These are phyloP conservation scores for Panellus pusillus DNA, from an alignment of 768 basidiomycete species.

Conservation along the genomic window DNA sequence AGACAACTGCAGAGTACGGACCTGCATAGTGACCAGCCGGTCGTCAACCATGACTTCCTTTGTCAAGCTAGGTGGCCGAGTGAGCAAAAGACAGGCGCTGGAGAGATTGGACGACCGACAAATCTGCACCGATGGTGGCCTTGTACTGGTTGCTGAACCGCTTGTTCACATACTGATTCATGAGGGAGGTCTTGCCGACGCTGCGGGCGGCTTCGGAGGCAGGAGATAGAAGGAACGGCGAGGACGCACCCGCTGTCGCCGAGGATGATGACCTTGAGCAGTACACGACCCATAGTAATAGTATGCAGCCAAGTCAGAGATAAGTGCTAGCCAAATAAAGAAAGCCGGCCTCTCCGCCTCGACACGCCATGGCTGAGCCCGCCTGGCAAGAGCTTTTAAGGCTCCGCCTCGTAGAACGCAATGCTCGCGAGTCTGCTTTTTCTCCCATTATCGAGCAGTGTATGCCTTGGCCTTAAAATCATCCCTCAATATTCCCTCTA, in stretches of 20 bases:
- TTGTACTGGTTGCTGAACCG: constrained; percentile 99
- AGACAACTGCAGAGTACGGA: constrained; percentile 31
- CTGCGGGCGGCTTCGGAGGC: constrained; percentile 38
- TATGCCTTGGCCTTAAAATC: constrained; percentile 40
- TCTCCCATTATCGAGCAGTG: constrained; percentile 91
- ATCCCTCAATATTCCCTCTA: constrained; percentile 9
- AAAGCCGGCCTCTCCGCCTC: not conserved
- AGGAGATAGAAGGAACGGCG: constrained; percentile 14
- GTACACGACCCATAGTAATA: constrained; percentile 73
- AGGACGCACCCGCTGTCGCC: constrained; percentile 90
- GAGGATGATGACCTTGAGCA: constrained; percentile 97
- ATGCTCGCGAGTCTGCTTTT: constrained; percentile 78
- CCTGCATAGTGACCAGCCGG: constrained; percentile 98
- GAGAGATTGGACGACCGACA: constrained; percentile 52
- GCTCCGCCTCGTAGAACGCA: constrained; percentile 78
- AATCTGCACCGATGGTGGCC: constrained; percentile 97
- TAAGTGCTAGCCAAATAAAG: constrained; percentile 11
- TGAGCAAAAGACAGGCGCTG: constrained; percentile 21
- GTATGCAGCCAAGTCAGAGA: constrained; percentile 25
- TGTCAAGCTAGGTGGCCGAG: constrained; percentile 64
- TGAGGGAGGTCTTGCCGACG: constrained; percentile 98
- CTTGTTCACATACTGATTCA: constrained; percentile 99
- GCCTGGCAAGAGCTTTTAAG: constrained; percentile 84
- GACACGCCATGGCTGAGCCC: constrained; percentile 66
- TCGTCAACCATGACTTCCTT: constrained; percentile 99